Conservation (phyloP, 164 flowering plant genomes). For the Amborella trichopoda region DNA sequence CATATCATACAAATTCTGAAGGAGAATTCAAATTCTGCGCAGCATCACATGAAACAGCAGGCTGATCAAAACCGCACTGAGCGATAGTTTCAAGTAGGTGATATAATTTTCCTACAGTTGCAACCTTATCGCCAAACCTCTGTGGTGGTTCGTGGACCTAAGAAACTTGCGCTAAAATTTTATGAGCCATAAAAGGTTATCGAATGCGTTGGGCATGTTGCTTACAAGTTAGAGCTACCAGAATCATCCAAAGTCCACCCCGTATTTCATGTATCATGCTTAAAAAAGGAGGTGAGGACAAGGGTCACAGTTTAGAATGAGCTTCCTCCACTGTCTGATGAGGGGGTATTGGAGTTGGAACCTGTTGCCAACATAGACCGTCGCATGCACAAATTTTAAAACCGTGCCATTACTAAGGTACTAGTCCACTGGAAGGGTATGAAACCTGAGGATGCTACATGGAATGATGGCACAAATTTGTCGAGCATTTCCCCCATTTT, state of each 20-base stretch:
- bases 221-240: slow-evolving; percentile 2
- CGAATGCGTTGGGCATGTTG: background rate
- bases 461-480: too few relatives aligned
- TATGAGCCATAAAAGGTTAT: slow-evolving; percentile 3
- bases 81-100: background rate
- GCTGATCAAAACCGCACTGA: background rate
- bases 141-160: background rate
- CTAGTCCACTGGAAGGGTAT: background rate
- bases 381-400: background rate
- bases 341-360: background rate
- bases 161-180: background rate
- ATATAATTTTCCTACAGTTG: slow-evolving; percentile 1
- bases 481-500: too few relatives aligned
- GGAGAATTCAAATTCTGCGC: background rate
- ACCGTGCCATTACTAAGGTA: background rate
- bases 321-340: background rate
- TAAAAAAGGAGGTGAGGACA: background rate
- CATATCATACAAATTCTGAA: background rate
- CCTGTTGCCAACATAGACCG: background rate
- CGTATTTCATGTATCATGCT: slow-evolving; percentile 4
- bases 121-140: slow-evolving; percentile 1
- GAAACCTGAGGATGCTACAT: background rate
- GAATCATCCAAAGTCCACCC: background rate
- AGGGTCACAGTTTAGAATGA: background rate
- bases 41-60: slow-evolving; percentile 1